phyloP scores from a whole-genome alignment of 495 filamentous ascomycete species.

The Tuber indicum region DNA sequence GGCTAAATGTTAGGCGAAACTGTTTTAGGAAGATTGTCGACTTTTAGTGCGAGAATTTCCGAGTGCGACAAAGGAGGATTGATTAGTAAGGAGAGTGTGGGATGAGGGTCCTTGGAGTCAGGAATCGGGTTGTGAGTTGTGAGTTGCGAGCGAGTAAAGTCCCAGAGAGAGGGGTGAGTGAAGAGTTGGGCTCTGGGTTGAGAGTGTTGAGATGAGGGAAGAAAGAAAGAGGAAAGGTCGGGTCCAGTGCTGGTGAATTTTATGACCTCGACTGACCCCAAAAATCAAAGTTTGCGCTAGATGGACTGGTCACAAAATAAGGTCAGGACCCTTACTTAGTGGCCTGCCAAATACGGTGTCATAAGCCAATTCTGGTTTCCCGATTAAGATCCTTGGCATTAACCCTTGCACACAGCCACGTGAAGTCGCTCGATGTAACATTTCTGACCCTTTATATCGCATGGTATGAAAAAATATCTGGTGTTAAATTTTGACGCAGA shows the following conservation, averaged over 20 bases:
- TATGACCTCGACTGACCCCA: background rate
- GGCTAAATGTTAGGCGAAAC: background rate
- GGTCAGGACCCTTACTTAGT: background rate
- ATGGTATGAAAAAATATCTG: background rate
- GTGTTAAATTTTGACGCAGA: background rate
- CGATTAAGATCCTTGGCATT: background rate
- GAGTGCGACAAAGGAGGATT: too few relatives aligned
- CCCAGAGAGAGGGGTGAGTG: background rate
- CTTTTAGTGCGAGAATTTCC: background rate
- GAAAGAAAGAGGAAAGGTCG: background rate
- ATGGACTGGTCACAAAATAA: background rate
- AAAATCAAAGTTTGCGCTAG: background rate
- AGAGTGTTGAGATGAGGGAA: background rate
- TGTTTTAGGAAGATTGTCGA: background rate
- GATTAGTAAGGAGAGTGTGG: background rate
- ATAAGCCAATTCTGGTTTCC: background rate
- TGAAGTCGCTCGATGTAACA: background rate
- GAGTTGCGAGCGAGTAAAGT: background rate
- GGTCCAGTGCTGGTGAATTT: background rate
- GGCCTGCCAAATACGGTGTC: background rate
- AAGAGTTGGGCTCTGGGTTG: background rate
- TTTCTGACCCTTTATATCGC: background rate
- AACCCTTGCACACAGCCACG: background rate
- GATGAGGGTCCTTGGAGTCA: background rate
- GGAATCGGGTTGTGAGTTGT: slow-evolving; percentile 6